Evolutionary conservation across 257 asterid species (phyloP), one percentile per base, ranked within the genome.

Genomic region (Nicotiana sylvestris): DNA sequence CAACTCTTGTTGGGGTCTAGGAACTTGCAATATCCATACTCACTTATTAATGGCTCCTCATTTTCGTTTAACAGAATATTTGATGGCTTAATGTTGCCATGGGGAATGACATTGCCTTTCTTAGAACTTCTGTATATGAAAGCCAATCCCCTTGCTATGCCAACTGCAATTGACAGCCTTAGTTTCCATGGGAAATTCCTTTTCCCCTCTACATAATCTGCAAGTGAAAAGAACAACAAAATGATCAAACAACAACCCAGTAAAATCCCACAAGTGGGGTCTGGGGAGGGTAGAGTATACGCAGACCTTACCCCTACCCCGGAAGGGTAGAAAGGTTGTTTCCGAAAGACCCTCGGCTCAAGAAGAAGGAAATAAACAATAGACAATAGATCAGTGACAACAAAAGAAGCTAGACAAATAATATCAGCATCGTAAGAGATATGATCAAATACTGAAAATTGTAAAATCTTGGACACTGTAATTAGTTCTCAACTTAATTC

Each of bases 61-160:
- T 88, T 43, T 5, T 88, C 86, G 30, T 62, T 74, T 37, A 90
- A 18, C 58, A 90, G 72, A 83, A 90, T 88, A 56, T 90, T 90
- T 37, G 93, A 87, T 35, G 77, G 91, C 60, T 89, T 90, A 62
- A 90, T 82, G 90, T 83, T 86, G 10, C 92, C 91, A 64, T 90
- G 93, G 39, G 92, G 88, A 78, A 87, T 87, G 81, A 68, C 86
- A 6, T 85, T 74, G 10, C 82, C 68, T 1, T 81, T 78, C 16
- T 78, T 76, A 43, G 80, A 64, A 30, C 66, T 61, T 13, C 66
- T 83, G 53, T 88, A 77, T 77, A 90, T 66, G 89, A 79, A 90
- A 43, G 83, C 68, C 25, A 87, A 80, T 13, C 89, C 91, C 55
- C 89, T 68, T 46, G 88, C 91, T 35, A 87, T 90, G 27, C 91